Conservation (phyloP, 495 filamentous ascomycete species). For the Xylaria grammica region DNA sequence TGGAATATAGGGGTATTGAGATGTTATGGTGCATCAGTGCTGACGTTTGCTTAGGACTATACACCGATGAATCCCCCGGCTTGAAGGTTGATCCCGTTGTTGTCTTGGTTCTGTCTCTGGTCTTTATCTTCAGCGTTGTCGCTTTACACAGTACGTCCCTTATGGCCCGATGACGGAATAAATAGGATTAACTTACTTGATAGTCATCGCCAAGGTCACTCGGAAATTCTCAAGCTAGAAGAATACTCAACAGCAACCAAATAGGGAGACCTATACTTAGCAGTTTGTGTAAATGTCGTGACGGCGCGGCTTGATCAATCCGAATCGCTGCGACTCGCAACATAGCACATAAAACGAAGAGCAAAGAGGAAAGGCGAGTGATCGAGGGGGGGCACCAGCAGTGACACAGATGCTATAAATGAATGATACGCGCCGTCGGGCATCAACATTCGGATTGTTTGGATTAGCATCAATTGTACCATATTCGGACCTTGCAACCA, state of each 20-base stretch:
- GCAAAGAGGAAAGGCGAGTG: not conserved
- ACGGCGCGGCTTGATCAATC: slow-evolving; percentile 32
- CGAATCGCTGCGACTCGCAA: slow-evolving; percentile 25
- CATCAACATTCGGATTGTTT: not conserved
- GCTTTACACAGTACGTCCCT: slow-evolving; percentile 84
- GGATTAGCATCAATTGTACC: slow-evolving; percentile 13
- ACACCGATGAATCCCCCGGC: slow-evolving; percentile 96
- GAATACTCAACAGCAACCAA: slow-evolving; percentile 3
- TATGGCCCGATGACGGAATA: not conserved
- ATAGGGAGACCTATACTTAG: slow-evolving; percentile 15
- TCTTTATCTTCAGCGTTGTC: slow-evolving; percentile 98
- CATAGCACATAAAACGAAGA: not conserved
- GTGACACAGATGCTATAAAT: slow-evolving; percentile 9
- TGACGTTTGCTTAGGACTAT: slow-evolving; percentile 65
- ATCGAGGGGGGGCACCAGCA: slow-evolving; percentile 1
- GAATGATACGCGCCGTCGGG: not conserved
- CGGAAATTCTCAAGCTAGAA: slow-evolving; percentile 80
- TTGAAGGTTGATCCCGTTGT: slow-evolving; percentile 97
- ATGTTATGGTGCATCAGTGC: not conserved
- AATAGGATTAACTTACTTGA: slow-evolving; percentile 29
- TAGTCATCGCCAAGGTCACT: slow-evolving; percentile 96
- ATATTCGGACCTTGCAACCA: slow-evolving; percentile 20
- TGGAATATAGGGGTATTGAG: slow-evolving; percentile 14
- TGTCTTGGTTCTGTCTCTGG: slow-evolving; percentile 89
- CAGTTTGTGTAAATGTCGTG: slow-evolving; percentile 6